Evolutionary conservation across 176 grass and related monocot species (phyloP).

Genomic region (Alopecurus myosuroides): DNA sequence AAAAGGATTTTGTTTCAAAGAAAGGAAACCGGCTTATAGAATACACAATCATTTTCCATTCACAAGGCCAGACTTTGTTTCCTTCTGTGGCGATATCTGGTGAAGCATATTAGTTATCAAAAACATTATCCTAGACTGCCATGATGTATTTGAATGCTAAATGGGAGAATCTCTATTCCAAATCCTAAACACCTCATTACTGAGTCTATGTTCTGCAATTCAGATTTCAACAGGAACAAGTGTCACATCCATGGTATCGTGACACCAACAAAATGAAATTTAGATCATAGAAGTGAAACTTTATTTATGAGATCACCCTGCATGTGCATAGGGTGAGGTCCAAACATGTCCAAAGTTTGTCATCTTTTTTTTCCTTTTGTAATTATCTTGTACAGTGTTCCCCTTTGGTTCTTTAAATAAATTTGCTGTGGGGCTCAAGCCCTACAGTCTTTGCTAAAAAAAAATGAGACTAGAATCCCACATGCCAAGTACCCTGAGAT

Average conservation of each 20-base stretch:
- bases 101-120: constrained; percentile 7
- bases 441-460: no score
- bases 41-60: neutral
- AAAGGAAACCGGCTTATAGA: neutral
- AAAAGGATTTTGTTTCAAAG: neutral
- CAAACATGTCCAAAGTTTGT: no score
- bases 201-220: neutral
- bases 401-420: no score
- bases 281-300: no score
- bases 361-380: no score
- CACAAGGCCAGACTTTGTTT: neutral
- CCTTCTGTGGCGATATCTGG: neutral
- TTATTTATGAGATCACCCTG: no score
- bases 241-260: neutral
- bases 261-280: neutral
- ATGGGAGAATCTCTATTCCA: neutral
- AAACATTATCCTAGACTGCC: neutral
- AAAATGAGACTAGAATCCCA: constrained; percentile 10
- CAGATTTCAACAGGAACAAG: neutral
- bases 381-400: no score
- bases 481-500: neutral
- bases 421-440: no score
- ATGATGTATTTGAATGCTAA: neutral
- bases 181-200: neutral
- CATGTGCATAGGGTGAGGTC: no score